phyloP scores from a whole-genome alignment of 2,329 filamentous ascomycete genomes.

The Tolypocladium amazonense region DNA sequence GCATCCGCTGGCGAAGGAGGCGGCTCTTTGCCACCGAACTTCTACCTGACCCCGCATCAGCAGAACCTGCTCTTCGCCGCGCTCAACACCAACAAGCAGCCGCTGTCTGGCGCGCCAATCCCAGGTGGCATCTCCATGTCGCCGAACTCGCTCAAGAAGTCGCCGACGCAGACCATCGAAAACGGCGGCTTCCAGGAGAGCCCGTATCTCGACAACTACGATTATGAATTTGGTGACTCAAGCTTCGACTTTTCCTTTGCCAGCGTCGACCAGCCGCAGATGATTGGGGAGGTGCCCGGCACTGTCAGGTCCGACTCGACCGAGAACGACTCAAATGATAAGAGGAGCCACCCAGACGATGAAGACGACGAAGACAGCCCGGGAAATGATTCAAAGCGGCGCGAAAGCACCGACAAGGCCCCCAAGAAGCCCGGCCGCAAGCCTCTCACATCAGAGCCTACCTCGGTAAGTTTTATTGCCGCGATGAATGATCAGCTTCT shows the following conservation, averaged over 20 bases:
- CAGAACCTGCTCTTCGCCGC: conserved; percentile 67
- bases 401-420: conserved; percentile 73
- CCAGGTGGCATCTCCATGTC: conserved; percentile 32
- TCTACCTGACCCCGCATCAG: conserved; percentile 65
- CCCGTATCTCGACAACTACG: conserved; percentile 69
- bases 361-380: conserved; percentile 50
- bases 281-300: conserved; percentile 66
- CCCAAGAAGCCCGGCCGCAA: conserved; percentile 96
- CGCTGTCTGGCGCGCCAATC: conserved; percentile 20
- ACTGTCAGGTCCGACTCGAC: conserved; percentile 46
- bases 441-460: conserved; percentile 89
- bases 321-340: conserved; percentile 47
- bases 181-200: conserved; percentile 53
- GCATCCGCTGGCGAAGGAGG: conserved; percentile 35
- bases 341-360: conserved; percentile 62
- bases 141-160: conserved; percentile 37
- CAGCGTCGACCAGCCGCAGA: conserved; percentile 43
- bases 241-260: conserved; percentile 58
- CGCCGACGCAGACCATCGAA: conserved; percentile 30
- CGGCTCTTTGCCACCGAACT: conserved; percentile 35
- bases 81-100: conserved; percentile 56
- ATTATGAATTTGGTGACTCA: conserved; percentile 66
- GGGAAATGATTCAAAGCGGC: conserved; percentile 51
- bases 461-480: conserved; percentile 60
- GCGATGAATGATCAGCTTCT: neutral